A percentile compares a stretch with the other conserved stretches of the same genome.
phyloP scores from a whole-genome alignment of 306 rosid species.

The Cercis canadensis region DNA sequence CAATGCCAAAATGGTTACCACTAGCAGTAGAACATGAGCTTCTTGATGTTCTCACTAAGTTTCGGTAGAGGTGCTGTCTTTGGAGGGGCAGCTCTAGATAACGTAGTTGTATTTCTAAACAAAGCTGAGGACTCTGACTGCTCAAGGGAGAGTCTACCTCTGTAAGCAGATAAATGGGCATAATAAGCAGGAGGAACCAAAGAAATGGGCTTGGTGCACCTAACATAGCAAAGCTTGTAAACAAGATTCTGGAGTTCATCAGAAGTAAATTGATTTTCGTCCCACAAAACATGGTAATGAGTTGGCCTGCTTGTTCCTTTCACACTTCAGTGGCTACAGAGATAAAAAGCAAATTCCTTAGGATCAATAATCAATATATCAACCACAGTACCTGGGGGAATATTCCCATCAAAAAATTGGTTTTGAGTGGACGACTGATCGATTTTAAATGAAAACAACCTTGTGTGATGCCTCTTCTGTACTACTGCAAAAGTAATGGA shows the following conservation, averaged over 20 bases:
- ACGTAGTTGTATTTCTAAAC: slow-evolving; percentile 46
- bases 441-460: slow-evolving; percentile 75
- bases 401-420: slow-evolving; percentile 64
- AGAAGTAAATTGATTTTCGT: slow-evolving; percentile 86
- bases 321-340: slow-evolving; percentile 96
- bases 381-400: slow-evolving; percentile 96
- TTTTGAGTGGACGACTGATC: slow-evolving; percentile 62
- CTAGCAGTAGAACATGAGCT: slow-evolving; percentile 96
- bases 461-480: slow-evolving; percentile 96
- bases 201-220: slow-evolving; percentile 97
- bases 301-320: slow-evolving; percentile 98
- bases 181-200: slow-evolving; percentile 98
- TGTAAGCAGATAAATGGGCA: slow-evolving; percentile 94
- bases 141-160: slow-evolving; percentile 96
- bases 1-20: slow-evolving; percentile 27
- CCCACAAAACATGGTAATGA: slow-evolving; percentile 91
- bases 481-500: slow-evolving; percentile 86
- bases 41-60: slow-evolving; percentile 85
- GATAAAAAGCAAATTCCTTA: slow-evolving; percentile 87
- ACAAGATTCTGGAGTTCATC: slow-evolving; percentile 93
- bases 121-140: slow-evolving; percentile 64
- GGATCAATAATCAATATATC: slow-evolving; percentile 95
- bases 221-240: slow-evolving; percentile 79
- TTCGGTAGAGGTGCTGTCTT: slow-evolving; percentile 78
- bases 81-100: slow-evolving; percentile 87